phyloP scores from a whole-genome alignment of 73 alveolate genomes.

The Urostyla sp. region DNA sequence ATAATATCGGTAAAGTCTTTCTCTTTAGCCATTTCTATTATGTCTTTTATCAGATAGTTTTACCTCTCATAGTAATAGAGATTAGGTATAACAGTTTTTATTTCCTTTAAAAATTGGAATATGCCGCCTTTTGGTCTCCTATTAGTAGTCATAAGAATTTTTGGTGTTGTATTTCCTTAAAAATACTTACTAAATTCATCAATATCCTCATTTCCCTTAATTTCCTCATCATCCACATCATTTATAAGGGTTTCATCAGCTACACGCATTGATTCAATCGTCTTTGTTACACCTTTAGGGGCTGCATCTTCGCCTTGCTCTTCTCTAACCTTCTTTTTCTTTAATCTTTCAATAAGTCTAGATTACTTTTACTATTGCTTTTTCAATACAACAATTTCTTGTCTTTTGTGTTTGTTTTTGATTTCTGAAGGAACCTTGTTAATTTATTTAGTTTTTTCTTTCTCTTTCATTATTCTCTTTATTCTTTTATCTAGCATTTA shows the following conservation, averaged over 20 bases:
- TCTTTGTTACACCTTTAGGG: constrained; percentile 84
- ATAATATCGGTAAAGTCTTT: constrained; percentile 94
- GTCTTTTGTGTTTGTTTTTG: constrained; percentile 59
- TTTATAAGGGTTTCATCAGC: constrained; percentile 90
- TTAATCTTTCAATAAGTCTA: constrained; percentile 36
- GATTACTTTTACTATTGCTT: constrained; percentile 26
- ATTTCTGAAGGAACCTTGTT: constrained; percentile 52
- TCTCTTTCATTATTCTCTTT: constrained; percentile 24
- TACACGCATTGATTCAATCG: constrained; percentile 94
- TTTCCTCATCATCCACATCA: constrained; percentile 87
- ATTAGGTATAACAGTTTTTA: constrained; percentile 84
- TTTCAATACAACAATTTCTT: constrained; percentile 26
- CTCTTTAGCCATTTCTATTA: constrained; percentile 87
- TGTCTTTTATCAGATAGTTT: constrained; percentile 88
- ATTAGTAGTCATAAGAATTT: constrained; percentile 88
- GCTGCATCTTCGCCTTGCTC: constrained; percentile 78
- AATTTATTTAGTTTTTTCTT: constrained; percentile 19
- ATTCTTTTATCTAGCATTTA: constrained; percentile 50
- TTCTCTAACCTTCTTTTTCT: constrained; percentile 54
- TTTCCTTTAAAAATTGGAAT: constrained; percentile 83
- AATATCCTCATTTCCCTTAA: constrained; percentile 85
- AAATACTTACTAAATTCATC: constrained; percentile 92
- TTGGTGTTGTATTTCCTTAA: constrained; percentile 84
- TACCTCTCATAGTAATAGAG: constrained; percentile 88
- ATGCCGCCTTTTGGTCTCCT: constrained; percentile 87